Evolutionary conservation across 805 yeast species (phyloP).

Genomic region (Teunomyces gatunensis): DNA sequence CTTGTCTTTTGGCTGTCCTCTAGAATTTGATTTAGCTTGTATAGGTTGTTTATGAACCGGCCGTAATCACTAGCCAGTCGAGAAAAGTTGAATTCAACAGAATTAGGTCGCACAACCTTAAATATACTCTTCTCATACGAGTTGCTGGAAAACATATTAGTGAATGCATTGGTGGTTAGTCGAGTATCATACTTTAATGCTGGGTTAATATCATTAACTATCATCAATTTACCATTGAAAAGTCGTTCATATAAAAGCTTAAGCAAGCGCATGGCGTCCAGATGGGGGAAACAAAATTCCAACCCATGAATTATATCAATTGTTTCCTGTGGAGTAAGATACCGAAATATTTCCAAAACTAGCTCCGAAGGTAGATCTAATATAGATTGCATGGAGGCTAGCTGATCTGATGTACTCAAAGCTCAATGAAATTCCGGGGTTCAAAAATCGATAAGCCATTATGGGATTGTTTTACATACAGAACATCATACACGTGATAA

Average conservation of each 20-base stretch:
- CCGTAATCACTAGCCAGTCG: slow-evolving; percentile 22
- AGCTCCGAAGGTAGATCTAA: slow-evolving; percentile 19
- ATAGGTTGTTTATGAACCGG: slow-evolving; percentile 19
- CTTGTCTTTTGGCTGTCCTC: slow-evolving; percentile 9
- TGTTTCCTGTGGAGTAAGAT: slow-evolving; percentile 7
- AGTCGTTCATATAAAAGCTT: slow-evolving; percentile 18
- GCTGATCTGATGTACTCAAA: not conserved
- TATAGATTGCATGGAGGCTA: slow-evolving; percentile 2
- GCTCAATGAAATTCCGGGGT: not conserved
- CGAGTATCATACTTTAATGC: slow-evolving; percentile 9
- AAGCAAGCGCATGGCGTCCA: not conserved
- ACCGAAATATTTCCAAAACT: slow-evolving; percentile 12
- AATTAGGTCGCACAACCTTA: slow-evolving; percentile 17
- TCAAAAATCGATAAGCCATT: not conserved
- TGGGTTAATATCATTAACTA: slow-evolving; percentile 7
- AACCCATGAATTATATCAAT: slow-evolving; percentile 6
- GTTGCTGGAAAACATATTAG: slow-evolving; percentile 6
- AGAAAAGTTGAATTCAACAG: slow-evolving; percentile 19
- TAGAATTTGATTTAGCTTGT: slow-evolving; percentile 15
- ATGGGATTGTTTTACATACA: not conserved
- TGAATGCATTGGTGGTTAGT: slow-evolving; percentile 13
- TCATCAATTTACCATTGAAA: slow-evolving; percentile 16
- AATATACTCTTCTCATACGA: slow-evolving; percentile 10
- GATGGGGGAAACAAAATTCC: not conserved
- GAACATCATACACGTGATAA: not conserved